phyloP scores from a whole-genome alignment of 805 yeast genomes.

The Yarrowia sp. region DNA sequence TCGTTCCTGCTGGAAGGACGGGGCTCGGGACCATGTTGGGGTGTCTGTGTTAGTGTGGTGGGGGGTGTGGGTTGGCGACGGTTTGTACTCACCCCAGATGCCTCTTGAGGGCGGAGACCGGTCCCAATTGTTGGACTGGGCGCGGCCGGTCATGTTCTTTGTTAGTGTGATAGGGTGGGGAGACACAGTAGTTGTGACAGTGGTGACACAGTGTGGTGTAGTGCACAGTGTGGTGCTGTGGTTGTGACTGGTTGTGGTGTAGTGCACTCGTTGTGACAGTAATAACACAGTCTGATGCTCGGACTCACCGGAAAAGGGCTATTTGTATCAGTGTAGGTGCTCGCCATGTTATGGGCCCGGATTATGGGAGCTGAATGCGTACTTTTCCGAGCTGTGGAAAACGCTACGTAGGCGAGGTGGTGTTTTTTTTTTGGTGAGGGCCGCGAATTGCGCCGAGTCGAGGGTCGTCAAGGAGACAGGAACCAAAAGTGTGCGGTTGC shows the following conservation, averaged over 20 bases:
- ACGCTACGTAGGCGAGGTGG: neutral
- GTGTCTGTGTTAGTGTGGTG: constrained; percentile 16
- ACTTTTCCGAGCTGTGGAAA: neutral
- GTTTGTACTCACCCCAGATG: constrained; percentile 14
- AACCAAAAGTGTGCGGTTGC: no score
- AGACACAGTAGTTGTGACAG: no score
- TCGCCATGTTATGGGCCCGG: constrained; percentile 24
- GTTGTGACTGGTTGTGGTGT: neutral
- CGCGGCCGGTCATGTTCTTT: constrained; percentile 23
- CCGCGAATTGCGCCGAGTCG: constrained; percentile 7
- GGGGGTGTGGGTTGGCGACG: neutral
- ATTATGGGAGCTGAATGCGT: constrained; percentile 15
- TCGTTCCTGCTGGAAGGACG: constrained; percentile 16
- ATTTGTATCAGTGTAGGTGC: constrained; percentile 21
- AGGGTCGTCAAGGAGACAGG: neutral
- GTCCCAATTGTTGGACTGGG: constrained; percentile 23
- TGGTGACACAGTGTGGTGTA: no score
- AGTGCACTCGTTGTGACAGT: no score
- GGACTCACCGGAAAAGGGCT: constrained; percentile 9
- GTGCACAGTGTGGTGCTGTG: no score
- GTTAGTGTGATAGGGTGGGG: neutral
- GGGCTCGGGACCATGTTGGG: constrained; percentile 22
- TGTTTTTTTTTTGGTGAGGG: neutral
- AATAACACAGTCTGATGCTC: no score
- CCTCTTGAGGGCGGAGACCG: constrained; percentile 24